These are phyloP conservation scores for Blastomyces emzantsi DNA, from an alignment of 2,329 filamentous ascomycete genomes.

Conservation along the genomic window DNA sequence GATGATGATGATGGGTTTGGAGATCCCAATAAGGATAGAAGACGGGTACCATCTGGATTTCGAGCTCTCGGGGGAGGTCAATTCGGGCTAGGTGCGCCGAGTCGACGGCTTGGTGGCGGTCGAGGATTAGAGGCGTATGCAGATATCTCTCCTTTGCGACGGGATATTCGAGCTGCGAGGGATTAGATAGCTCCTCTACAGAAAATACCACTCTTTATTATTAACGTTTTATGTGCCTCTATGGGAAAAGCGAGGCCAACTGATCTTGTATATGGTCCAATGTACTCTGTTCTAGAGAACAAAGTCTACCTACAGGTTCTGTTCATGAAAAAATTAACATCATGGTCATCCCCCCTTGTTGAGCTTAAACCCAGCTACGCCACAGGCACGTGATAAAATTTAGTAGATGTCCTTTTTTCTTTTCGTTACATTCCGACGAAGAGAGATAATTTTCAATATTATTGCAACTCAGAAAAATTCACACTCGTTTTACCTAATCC, in stretches of 20 bases:
- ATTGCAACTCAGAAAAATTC: neutral
- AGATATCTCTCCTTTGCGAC: constrained; percentile 6
- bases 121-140: constrained; percentile 3
- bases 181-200: neutral
- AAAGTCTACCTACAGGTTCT: neutral
- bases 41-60: neutral
- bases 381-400: neutral
- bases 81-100: neutral
- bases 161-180: constrained; percentile 1
- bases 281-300: neutral
- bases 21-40: constrained; percentile 2
- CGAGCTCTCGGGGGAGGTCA: neutral
- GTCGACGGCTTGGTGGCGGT: constrained; percentile 5
- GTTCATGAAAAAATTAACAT: neutral
- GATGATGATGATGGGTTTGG: constrained; percentile 28
- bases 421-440: neutral
- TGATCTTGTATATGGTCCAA: neutral
- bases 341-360: too few species aligned
- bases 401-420: neutral
- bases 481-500: neutral
- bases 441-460: neutral
- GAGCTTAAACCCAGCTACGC: too few species aligned
- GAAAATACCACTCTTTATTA: neutral
- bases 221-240: neutral
- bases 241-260: neutral